Base-by-base conservation (phyloP, 768 basidiomycete genomes). In the Russula sp. region DNA sequence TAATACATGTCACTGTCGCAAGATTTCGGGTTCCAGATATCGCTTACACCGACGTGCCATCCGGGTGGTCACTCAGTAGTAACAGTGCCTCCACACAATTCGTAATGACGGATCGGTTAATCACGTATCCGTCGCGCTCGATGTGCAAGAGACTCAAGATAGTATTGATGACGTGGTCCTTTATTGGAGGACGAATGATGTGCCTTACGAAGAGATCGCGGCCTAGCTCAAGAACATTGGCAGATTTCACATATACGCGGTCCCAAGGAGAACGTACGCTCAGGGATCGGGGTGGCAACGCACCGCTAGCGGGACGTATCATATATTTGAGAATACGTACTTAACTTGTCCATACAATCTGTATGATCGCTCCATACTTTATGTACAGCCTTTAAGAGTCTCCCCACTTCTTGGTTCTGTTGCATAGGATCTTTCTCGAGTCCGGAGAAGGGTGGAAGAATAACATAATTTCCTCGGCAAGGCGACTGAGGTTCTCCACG, bases 331-430 rank as follows among this genome's bases (percentile, higher is more conserved):
- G 78, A 47, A 99, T 84, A 73, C 94, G 93, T 27, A 11, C 87
- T 84, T 63, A 99, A 73, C 73, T 95, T 91, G 31, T 81, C 77
- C 91, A 98, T 91, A 72, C 87, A 92, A 11, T 87, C 85, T 5
- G 79, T 85, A 74, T 99, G 97, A 72, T 98, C 94, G 59, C 95
- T 89, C 95, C 97, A 98, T 0, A 96, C 89, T 35, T 82, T 81
- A 71, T 84, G 83, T 58, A 97, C 65, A 34, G 89, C 88, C 70
- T 90, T 94, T 71, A 98, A 75, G 60, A 98, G 79, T 56, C 85
- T 74, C 71, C 98, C 95, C 0, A 87, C 91, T 71, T 94, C 93
- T 69, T 89, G 85, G 50, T 83, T 88, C 68, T 84, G 82, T 68
- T 94, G 87, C 64, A 86, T 80, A 0, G 84, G 80, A 70, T 95